These are phyloP conservation scores for Cyberlindnera subsufficiens DNA, from an alignment of 805 yeast genomes.

Conservation along the genomic window DNA sequence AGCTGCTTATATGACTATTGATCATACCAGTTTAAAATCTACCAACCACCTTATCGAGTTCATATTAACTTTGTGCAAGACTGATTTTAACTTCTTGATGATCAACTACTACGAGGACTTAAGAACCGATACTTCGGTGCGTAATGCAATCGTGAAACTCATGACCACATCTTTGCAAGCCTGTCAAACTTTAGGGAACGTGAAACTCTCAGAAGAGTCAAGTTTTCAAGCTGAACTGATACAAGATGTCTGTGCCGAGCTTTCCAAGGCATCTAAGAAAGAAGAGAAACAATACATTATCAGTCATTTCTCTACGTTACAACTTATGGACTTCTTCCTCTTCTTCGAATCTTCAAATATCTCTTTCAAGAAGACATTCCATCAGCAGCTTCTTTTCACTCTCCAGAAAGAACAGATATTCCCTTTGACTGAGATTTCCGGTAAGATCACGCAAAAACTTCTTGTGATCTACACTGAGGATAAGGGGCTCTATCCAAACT, in stretches of 20 bases:
- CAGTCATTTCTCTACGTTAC: slow-evolving; percentile 41
- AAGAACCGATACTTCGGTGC: slow-evolving; percentile 7
- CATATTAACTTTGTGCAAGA: slow-evolving; percentile 41
- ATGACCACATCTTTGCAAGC: slow-evolving; percentile 6
- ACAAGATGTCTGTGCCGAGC: slow-evolving; percentile 7
- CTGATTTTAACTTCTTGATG: slow-evolving; percentile 39
- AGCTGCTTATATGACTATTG: slow-evolving; percentile 14
- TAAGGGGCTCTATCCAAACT: slow-evolving; percentile 8
- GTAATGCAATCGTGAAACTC: slow-evolving; percentile 9
- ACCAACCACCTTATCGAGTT: slow-evolving; percentile 32
- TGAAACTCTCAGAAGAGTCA: slow-evolving; percentile 14
- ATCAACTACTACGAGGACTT: slow-evolving; percentile 35
- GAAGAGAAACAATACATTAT: slow-evolving; percentile 26
- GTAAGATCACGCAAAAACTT: slow-evolving; percentile 21
- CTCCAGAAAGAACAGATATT: slow-evolving; percentile 45
- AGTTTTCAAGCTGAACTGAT: slow-evolving; percentile 17
- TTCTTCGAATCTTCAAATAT: slow-evolving; percentile 53
- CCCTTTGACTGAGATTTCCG: slow-evolving; percentile 29
- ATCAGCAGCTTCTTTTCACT: slow-evolving; percentile 62
- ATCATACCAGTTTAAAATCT: slow-evolving; percentile 16
- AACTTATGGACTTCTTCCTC: slow-evolving; percentile 46
- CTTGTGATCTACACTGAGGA: slow-evolving; percentile 18
- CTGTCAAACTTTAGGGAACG: slow-evolving; percentile 9
- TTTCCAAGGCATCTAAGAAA: slow-evolving; percentile 12
- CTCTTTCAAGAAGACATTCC: slow-evolving; percentile 54